Base-by-base conservation (phyloP, 208 protist species). In the Porcisia hertigi region DNA sequence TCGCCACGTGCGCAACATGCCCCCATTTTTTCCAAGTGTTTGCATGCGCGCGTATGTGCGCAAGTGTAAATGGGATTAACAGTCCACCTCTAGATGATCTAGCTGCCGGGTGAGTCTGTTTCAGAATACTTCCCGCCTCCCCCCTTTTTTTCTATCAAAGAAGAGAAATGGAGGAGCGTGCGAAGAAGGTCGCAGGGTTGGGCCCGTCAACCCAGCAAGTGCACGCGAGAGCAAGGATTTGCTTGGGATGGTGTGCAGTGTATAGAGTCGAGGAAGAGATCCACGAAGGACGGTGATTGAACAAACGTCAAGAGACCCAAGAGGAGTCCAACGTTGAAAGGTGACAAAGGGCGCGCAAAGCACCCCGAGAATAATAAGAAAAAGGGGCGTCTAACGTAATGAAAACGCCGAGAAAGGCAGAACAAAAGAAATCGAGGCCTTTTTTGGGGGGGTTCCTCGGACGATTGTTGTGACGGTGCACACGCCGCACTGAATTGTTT, bases 1-100 rank as follows among this genome's bases (percentile, higher is more conserved):
- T 72, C 8, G 7, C 47, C 25, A 25, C 71, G 53, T 16, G 76
- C 66, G 36, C 18, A 73, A 25, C 76, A 81, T 9, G 54, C 52
- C 5, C 76, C 76, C 76, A 81, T 81, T n/a, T 7, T 14, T 9
- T 6, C 41, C 3, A 5, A 25, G 55, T 34, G 55, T 60, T 7
- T 3, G 39, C 52, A n/a, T 12, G 65, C 39, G 65, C 25, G 25
- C n/a, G 45, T 71, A 23, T 55, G 23, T 41, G 43, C 52, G 30
- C 52, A 25, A 6, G 20, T 53, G 39, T 54, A 34, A 36, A n/a
- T 41, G 41, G 23, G 7, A 49, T 23, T 52, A 14, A 7, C n/a
- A n/a, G 1, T 34, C 8, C 2, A 2, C 23, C 41, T 52, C 9
- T 23, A 16, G 62, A 16, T 25, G 41, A 47, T 49, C 20, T 47